A percentile compares a stretch with the other conserved stretches of the same genome.
phyloP scores from a whole-genome alignment of 805 yeast species.

The Ogataea salicorniae region DNA sequence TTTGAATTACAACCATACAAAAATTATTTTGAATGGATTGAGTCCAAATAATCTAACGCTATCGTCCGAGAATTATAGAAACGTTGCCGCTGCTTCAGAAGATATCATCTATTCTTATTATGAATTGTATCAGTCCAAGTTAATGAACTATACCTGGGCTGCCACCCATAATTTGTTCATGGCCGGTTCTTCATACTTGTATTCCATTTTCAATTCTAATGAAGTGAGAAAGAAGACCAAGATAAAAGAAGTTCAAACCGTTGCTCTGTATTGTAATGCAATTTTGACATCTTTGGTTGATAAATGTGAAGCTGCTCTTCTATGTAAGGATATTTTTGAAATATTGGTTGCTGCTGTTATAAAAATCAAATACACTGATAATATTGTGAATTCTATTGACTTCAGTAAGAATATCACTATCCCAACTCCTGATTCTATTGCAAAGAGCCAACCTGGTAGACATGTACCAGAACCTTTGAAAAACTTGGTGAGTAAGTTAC shows the following conservation, averaged over 20 bases:
- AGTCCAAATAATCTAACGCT: slow-evolving; percentile 63
- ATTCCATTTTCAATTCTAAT: slow-evolving; percentile 67
- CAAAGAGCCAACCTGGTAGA: slow-evolving; percentile 30
- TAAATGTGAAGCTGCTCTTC: slow-evolving; percentile 72
- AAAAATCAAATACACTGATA: slow-evolving; percentile 45
- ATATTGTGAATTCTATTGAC: slow-evolving; percentile 22
- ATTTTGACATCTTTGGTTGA: slow-evolving; percentile 59
- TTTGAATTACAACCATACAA: slow-evolving; percentile 72
- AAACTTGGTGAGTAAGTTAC: slow-evolving; percentile 33
- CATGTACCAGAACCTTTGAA: slow-evolving; percentile 36
- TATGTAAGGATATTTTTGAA: slow-evolving; percentile 67
- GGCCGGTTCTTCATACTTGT: slow-evolving; percentile 83
- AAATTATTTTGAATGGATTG: slow-evolving; percentile 67
- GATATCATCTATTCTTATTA: slow-evolving; percentile 62
- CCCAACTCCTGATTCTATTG: slow-evolving; percentile 27
- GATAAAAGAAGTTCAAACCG: slow-evolving; percentile 45
- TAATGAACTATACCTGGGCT: slow-evolving; percentile 86
- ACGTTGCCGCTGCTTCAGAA: slow-evolving; percentile 58
- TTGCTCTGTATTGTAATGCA: slow-evolving; percentile 43
- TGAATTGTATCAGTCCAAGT: slow-evolving; percentile 48
- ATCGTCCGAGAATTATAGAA: slow-evolving; percentile 46
- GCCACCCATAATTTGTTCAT: slow-evolving; percentile 84
- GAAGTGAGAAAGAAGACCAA: slow-evolving; percentile 43
- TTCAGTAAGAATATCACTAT: slow-evolving; percentile 13
- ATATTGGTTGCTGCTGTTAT: slow-evolving; percentile 67